A percentile compares a stretch with the other conserved stretches of the same genome.
Evolutionary conservation across 176 grass and related monocot genomes (phyloP).

Genomic region (Olyra latifolia): DNA sequence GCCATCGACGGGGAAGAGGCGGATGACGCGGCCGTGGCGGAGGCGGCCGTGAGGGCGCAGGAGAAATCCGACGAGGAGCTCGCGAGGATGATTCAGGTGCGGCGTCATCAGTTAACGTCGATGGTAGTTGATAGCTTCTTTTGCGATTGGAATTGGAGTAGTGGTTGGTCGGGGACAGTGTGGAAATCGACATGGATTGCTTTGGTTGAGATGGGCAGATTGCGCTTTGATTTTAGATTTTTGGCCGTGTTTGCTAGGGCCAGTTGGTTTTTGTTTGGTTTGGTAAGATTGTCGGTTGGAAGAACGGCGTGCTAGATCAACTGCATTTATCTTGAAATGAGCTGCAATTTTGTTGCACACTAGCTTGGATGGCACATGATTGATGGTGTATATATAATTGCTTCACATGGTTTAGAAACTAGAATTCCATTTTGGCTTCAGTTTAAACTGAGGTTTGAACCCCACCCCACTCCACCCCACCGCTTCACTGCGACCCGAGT

Average conservation of each 20-base stretch:
- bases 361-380: conserved; percentile 1
- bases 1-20: conserved; percentile 29
- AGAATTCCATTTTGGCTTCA: neutral
- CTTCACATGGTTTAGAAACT: neutral
- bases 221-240: neutral
- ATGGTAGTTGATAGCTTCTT: neutral
- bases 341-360: neutral
- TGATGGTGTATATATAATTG: conserved; percentile 1
- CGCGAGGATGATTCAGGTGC: conserved; percentile 74
- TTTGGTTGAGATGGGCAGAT: neutral
- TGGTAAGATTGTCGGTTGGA: neutral
- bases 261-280: conserved; percentile 18
- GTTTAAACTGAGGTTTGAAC: neutral
- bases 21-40: neutral
- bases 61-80: conserved; percentile 77
- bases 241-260: neutral
- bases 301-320: neutral
- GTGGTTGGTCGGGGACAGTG: neutral
- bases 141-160: neutral
- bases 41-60: conserved; percentile 37
- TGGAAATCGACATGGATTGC: neutral
- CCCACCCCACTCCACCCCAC: neutral
- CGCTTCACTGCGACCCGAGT: neutral
- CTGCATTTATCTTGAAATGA: neutral
- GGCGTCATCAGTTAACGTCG: neutral